Percentiles rank a stretch among this genome's conserved stretches.
These are phyloP conservation scores for Monosporascus ibericus DNA, from an alignment of 2,329 filamentous ascomycete genomes.

Conservation along the genomic window DNA sequence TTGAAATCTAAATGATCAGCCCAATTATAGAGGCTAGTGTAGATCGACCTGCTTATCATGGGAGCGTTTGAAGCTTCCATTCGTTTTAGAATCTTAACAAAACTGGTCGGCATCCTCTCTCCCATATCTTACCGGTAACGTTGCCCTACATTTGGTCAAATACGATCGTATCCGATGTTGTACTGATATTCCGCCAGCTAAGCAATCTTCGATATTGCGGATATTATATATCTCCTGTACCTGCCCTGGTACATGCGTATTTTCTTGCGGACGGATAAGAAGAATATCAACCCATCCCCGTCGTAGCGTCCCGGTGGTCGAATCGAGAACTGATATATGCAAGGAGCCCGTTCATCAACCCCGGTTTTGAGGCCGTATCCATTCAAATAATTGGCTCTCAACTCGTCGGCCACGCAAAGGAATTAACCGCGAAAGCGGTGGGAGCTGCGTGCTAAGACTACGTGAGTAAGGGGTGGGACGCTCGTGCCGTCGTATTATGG, in stretches of 20 bases:
- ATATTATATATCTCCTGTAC: background rate
- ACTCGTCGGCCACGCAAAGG: background rate
- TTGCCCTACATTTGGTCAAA: too few relatives aligned
- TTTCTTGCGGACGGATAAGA: too few relatives aligned
- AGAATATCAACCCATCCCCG: background rate
- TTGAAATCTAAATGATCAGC: too few relatives aligned
- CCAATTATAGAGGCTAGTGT: too few relatives aligned
- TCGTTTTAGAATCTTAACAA: too few relatives aligned
- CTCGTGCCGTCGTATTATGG: background rate
- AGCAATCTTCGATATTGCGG: too few relatives aligned
- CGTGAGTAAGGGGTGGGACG: background rate
- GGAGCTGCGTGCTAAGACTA: background rate
- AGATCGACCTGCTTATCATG: too few relatives aligned
- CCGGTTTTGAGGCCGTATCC: background rate
- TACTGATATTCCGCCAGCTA: too few relatives aligned
- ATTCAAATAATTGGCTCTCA: background rate
- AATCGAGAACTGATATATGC: background rate
- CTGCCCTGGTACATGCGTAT: background rate
- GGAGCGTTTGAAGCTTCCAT: too few relatives aligned
- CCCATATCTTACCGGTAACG: too few relatives aligned
- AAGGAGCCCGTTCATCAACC: background rate
- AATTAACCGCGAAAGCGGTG: background rate
- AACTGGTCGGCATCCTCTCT: too few relatives aligned
- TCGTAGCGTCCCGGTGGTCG: background rate
- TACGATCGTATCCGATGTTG: too few relatives aligned